phyloP scores from a whole-genome alignment of 805 yeast genomes.

The Zygotorulaspora chibaensis region DNA sequence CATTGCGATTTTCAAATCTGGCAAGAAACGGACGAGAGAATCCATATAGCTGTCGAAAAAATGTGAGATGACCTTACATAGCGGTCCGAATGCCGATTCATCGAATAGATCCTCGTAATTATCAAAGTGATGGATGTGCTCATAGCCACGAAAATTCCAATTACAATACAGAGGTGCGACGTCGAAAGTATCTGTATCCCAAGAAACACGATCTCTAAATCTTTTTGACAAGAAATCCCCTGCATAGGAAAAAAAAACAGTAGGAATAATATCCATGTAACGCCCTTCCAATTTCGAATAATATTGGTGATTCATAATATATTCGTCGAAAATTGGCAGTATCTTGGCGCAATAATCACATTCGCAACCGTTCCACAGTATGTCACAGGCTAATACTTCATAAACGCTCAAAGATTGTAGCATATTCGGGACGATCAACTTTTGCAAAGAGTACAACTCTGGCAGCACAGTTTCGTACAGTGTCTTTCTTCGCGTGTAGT shows the following conservation, averaged over 20 bases:
- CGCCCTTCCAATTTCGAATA: slow-evolving; percentile 43
- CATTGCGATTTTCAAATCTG: slow-evolving; percentile 33
- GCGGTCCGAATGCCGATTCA: slow-evolving; percentile 40
- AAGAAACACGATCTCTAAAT: slow-evolving; percentile 19
- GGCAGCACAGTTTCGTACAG: slow-evolving; percentile 50
- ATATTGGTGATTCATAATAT: slow-evolving; percentile 59
- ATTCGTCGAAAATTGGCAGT: slow-evolving; percentile 53
- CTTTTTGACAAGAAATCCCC: slow-evolving; percentile 43
- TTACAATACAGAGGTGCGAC: slow-evolving; percentile 33
- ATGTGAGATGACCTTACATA: slow-evolving; percentile 43
- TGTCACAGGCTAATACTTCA: slow-evolving; percentile 63
- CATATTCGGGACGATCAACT: slow-evolving; percentile 54
- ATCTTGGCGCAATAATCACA: slow-evolving; percentile 52
- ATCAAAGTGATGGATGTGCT: slow-evolving; percentile 39
- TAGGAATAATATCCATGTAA: slow-evolving; percentile 58
- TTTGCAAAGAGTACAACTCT: slow-evolving; percentile 38
- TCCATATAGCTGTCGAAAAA: slow-evolving; percentile 44
- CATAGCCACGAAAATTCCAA: slow-evolving; percentile 51
- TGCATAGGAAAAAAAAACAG: slow-evolving; percentile 51
- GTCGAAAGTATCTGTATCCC: slow-evolving; percentile 33
- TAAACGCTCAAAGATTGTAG: slow-evolving; percentile 60
- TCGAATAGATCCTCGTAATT: slow-evolving; percentile 42
- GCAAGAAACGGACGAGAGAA: slow-evolving; percentile 33
- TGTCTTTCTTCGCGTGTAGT: slow-evolving; percentile 54
- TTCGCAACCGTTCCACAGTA: slow-evolving; percentile 75